Percentiles rank a stretch among this genome's conserved stretches.
Conservation (phyloP, 352 stramenopile species). For the Blastocystis sp. region DNA sequence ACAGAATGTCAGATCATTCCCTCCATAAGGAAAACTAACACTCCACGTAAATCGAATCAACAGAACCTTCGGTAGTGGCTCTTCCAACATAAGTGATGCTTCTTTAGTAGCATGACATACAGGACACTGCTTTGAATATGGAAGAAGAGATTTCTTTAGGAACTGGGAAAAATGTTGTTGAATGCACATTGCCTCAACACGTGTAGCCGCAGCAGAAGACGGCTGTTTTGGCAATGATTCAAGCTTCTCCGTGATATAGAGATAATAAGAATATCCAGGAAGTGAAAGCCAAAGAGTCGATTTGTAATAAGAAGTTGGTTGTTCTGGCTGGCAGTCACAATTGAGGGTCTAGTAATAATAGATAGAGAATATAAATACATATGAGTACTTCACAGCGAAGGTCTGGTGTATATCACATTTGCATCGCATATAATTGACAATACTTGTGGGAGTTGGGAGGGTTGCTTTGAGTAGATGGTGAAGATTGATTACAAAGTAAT, state of each 20-base stretch:
- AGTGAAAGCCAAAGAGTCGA: slow-evolving; percentile 14
- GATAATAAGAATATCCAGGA: background rate
- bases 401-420: background rate
- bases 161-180: slow-evolving; percentile 6
- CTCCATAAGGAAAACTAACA: slow-evolving; percentile 27
- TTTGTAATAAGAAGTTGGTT: background rate
- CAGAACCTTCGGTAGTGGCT: background rate
- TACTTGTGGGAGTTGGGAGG: background rate
- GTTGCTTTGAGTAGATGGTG: slow-evolving; percentile 12
- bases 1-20: slow-evolving; percentile 52
- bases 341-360: background rate
- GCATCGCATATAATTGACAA: slow-evolving; percentile 56
- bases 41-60: slow-evolving; percentile 27
- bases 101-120: background rate
- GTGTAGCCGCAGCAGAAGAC: background rate
- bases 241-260: background rate
- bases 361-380: background rate
- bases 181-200: background rate
- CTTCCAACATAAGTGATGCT: background rate
- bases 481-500: slow-evolving; percentile 57
- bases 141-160: background rate
- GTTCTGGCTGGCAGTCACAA: background rate
- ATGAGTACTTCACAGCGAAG: background rate
- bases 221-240: slow-evolving; percentile 1
- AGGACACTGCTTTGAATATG: slow-evolving; percentile 4